Evolutionary conservation across 2,329 filamentous ascomycete species (phyloP).

Genomic region (Colletotrichum brevisporum): DNA sequence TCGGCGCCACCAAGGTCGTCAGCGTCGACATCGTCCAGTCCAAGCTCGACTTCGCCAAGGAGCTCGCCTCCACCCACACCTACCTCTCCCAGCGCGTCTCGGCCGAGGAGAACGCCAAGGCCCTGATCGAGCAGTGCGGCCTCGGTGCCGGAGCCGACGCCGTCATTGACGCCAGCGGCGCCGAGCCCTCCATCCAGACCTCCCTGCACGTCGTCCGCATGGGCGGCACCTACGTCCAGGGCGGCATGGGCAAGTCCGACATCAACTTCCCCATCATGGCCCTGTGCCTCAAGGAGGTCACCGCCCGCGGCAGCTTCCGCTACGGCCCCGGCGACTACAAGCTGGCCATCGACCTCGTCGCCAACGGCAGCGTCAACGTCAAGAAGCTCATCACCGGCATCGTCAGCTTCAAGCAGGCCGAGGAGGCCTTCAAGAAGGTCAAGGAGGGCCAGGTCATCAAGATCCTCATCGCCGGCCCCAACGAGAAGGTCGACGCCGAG

Average conservation of each 20-base stretch:
- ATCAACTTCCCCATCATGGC: constrained; percentile 94
- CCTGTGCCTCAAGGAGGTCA: constrained; percentile 90
- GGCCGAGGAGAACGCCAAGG: constrained; percentile 81
- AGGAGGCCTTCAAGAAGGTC: constrained; percentile 88
- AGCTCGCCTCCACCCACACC: constrained; percentile 79
- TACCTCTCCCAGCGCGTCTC: constrained; percentile 74
- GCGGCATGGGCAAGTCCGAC: constrained; percentile 89
- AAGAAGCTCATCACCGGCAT: constrained; percentile 85
- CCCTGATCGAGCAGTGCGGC: constrained; percentile 73
- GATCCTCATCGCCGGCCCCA: constrained; percentile 76
- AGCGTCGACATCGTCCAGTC: constrained; percentile 87
- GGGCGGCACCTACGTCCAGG: constrained; percentile 86
- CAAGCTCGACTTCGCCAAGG: constrained; percentile 83
- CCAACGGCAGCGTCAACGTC: constrained; percentile 79
- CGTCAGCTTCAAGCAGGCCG: constrained; percentile 85
- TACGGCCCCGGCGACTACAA: constrained; percentile 92
- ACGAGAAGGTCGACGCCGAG: constrained; percentile 64
- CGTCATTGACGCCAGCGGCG: constrained; percentile 85
- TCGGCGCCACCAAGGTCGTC: constrained; percentile 88
- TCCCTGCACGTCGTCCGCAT: constrained; percentile 78
- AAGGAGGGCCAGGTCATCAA: constrained; percentile 86
- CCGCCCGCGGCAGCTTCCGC: constrained; percentile 87
- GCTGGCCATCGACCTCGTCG: constrained; percentile 83
- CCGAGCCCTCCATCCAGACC: constrained; percentile 83
- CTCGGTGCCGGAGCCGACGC: constrained; percentile 80